Evolutionary conservation across 495 filamentous ascomycete species (phyloP), one percentile per base, ranked within the genome.

Genomic region (Penicillium chermesinum): DNA sequence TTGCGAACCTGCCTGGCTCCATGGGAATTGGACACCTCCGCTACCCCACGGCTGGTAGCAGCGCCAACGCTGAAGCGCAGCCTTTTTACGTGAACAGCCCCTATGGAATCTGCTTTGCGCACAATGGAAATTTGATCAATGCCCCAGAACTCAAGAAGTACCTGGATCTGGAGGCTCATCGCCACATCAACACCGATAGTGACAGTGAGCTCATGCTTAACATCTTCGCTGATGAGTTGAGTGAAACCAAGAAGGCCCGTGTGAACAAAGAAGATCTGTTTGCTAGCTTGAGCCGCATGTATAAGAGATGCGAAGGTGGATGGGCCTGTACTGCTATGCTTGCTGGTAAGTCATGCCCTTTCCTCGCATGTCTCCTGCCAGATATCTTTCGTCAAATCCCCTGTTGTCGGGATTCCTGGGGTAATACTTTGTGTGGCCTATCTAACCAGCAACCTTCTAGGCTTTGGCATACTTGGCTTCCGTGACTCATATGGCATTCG

Each of bases 131-230:
- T 65, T 75, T 97, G 36, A 91, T 96, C 73, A 97, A 98, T 62
- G 86, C 89, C n/a, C 76, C 78, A 2, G 84, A 86, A 37, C 73
- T 98, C 35, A 84, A 83, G 59, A 65, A 71, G 48, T 90, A 83
- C 60, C 79, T 98, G 33, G 93, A 98, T 57, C 72, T 85, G 53
- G 88, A 91, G 50, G 93, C 88, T 4, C 91, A 94, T 66, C 78
- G 93, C 54, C 93, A 97, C 63, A 91, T 97, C 69, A 98, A 98
- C 70, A 95, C 93, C 19, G 90, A 97, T 49, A 90, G 84, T 46
- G 93, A 98, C 65, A 90, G 86, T 57, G 93, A 98, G 73, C 67
- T 94, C 46, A 94, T 96, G 82, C 75, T 98, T 40, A 98, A 97
- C 64, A 80, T 96, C 51, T 95, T 96, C 53, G 93, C 93, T 13